These are phyloP conservation scores for Micractinium conductrix DNA, from an alignment of 139 green algal species.

Conservation along the genomic window DNA sequence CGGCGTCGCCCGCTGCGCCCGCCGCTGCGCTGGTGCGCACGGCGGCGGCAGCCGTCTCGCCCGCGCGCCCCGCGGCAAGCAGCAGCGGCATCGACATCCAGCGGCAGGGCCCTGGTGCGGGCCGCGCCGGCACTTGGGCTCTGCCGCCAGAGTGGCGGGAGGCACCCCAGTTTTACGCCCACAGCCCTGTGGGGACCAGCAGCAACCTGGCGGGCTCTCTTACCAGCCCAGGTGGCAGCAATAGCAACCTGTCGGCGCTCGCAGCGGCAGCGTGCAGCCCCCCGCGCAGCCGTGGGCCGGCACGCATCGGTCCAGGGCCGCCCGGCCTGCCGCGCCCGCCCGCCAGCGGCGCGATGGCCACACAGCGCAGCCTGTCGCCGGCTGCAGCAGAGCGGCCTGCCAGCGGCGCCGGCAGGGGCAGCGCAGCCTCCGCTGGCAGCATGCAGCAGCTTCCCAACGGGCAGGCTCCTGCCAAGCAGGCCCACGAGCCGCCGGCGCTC, in stretches of 20 bases:
- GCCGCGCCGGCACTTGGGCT: not conserved
- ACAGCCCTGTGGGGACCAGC: constrained; percentile 19
- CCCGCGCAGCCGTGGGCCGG: not conserved
- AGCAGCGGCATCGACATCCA: constrained; percentile 16
- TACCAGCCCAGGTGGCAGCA: constrained; percentile 9
- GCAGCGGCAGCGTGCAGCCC: not conserved
- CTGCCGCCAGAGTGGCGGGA: constrained; percentile 16
- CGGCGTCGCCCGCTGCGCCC: too few relatives aligned
- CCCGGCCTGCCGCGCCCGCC: not conserved
- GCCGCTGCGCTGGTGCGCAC: too few relatives aligned
- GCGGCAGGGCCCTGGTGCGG: not conserved
- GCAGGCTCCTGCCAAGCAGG: not conserved
- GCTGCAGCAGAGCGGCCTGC: not conserved
- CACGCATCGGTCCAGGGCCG: not conserved
- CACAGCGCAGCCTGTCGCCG: not conserved
- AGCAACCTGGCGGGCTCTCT: constrained; percentile 9
- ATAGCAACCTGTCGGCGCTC: not conserved
- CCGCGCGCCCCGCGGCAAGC: too few relatives aligned
- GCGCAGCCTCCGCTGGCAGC: not conserved
- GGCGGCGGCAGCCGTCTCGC: too few relatives aligned
- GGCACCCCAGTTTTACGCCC: constrained; percentile 28
- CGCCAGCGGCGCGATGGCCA: too few relatives aligned
- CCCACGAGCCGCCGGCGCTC: not conserved
- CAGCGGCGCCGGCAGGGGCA: not conserved
- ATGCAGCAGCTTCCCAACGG: not conserved